Evolutionary conservation across 352 stramenopile genomes (phyloP), one percentile per base, ranked within the genome.

Genomic region (Nothophytophthora sp.): DNA sequence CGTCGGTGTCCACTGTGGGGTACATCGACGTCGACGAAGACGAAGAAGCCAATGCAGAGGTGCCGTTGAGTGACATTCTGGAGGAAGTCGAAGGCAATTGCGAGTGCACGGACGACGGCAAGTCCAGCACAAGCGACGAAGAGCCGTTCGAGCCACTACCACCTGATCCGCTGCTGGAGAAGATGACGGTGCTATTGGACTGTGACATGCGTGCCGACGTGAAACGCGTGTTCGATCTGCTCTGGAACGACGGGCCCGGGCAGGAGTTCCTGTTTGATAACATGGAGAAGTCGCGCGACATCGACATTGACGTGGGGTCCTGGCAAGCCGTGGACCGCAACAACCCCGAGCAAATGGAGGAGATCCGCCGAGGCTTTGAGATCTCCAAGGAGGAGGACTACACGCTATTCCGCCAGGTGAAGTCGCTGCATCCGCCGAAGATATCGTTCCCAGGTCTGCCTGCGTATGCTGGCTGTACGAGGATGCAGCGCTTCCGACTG

Each of bases 151-250:
- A 84, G 48, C 72, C 76, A 2, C 60, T 87, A 10, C 53, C 78
- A 5, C 71, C 74, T 0, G 81, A 92, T 36, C 46, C 60, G 22
- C 55, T 72, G 18, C 60, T 92, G 2, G 41, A 66, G 7, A 84
- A 86, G 19, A 90, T 84, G 72, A 86, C 76, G 1, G 51, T 79
- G 15, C 47, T 92, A 10, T 23, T 92, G 29, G 81, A 92, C 51
- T 89, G 76, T 18, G 81, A 92, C 32, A 30, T 92, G 45, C 73
- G 67, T 4, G 73, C 71, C 8, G 74, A 90, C 37, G 69, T 88
- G 3, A 75, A 82, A 24, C 57, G 58, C 25, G 70, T 87, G 18
- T 90, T 89, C 43, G 79, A 92, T 39, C 33, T 77, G 16, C 67
- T 92, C 10, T 90, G 78, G 73, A 76, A 80, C 29, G 70, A 92